Percentiles rank a stretch among this genome's conserved stretches.
phyloP scores from a whole-genome alignment of 2,329 filamentous ascomycete genomes.

The Samsoniella hepiali region DNA sequence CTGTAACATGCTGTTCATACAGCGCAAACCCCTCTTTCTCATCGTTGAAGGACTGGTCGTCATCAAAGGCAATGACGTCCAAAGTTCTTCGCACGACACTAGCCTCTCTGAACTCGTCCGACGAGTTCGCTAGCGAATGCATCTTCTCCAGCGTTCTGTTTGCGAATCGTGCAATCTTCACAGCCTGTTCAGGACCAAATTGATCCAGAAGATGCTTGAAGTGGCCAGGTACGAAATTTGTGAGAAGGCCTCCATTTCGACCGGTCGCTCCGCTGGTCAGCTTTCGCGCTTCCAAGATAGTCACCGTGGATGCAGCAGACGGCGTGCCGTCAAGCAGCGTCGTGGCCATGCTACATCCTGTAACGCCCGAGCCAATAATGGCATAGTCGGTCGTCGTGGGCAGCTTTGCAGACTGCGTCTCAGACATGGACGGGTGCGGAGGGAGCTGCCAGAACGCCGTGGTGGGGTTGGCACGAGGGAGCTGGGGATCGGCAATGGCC shows the following conservation, averaged over 20 bases:
- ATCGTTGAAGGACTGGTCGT: conserved; percentile 24
- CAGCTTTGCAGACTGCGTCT: conserved; percentile 24
- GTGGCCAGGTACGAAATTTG: conserved; percentile 35
- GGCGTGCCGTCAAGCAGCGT: conserved; percentile 20
- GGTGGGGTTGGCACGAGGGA: conserved; percentile 27
- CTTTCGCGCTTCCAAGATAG: conserved; percentile 29
- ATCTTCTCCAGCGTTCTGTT: conserved; percentile 34
- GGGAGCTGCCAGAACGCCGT: conserved; percentile 28
- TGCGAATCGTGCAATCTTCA: conserved; percentile 41
- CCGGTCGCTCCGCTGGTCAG: conserved; percentile 31
- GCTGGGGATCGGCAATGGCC: conserved; percentile 23
- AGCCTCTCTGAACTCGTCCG: conserved; percentile 5
- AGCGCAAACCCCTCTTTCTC: conserved; percentile 20
- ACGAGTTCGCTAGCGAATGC: conserved; percentile 20
- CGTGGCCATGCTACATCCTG: conserved; percentile 28
- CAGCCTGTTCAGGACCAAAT: conserved; percentile 36
- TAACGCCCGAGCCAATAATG: conserved; percentile 32
- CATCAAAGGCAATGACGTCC: conserved; percentile 17
- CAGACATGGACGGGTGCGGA: conserved; percentile 24
- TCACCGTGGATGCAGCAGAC: conserved; percentile 17
- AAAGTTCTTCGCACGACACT: conserved; percentile 15
- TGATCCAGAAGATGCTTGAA: conserved; percentile 32
- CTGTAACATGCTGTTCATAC: conserved; percentile 22
- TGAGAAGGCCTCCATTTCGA: conserved; percentile 30
- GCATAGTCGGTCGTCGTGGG: conserved; percentile 25